phyloP scores from a whole-genome alignment of 192 early-diverging fungal genomes.

The Geosiphon pyriformis region DNA sequence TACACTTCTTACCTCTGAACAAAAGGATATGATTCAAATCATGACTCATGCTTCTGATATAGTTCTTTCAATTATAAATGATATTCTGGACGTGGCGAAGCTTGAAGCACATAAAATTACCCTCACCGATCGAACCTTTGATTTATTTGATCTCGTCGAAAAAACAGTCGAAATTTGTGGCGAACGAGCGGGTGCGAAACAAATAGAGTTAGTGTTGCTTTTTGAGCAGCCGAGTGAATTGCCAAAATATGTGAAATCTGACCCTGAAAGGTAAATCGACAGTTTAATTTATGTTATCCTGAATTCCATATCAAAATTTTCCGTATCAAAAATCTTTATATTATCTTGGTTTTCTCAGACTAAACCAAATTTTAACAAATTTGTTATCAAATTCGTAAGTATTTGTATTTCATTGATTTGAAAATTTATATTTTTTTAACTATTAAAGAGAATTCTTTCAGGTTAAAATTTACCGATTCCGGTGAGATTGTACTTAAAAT shows the following conservation, averaged over 20 bases:
- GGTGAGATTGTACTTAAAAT: slow-evolving; percentile 26
- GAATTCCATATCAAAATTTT: neutral
- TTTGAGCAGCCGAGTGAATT: slow-evolving; percentile 41
- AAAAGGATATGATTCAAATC: slow-evolving; percentile 39
- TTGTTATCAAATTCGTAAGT: slow-evolving; percentile 46
- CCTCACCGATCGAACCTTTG: slow-evolving; percentile 40
- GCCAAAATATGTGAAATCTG: slow-evolving; percentile 34
- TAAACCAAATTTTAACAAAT: slow-evolving; percentile 44
- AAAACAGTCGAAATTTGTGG: slow-evolving; percentile 38
- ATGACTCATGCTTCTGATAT: slow-evolving; percentile 40
- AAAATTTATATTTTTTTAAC: neutral
- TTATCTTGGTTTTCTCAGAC: no score
- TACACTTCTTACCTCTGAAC: slow-evolving; percentile 33
- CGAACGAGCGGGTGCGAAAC: slow-evolving; percentile 31
- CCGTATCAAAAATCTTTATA: slow-evolving; percentile 26
- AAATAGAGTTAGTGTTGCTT: slow-evolving; percentile 39
- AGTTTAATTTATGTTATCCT: neutral
- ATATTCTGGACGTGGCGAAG: slow-evolving; percentile 36
- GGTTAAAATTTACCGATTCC: slow-evolving; percentile 46
- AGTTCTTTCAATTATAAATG: slow-evolving; percentile 36
- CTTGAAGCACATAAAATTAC: slow-evolving; percentile 38
- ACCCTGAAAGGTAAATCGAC: slow-evolving; percentile 22
- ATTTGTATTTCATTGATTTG: neutral
- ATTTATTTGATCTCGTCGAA: slow-evolving; percentile 35
- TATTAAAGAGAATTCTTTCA: neutral